Conservation (phyloP, 2,329 filamentous ascomycete genomes). For the Fusarium cyanostomum region DNA sequence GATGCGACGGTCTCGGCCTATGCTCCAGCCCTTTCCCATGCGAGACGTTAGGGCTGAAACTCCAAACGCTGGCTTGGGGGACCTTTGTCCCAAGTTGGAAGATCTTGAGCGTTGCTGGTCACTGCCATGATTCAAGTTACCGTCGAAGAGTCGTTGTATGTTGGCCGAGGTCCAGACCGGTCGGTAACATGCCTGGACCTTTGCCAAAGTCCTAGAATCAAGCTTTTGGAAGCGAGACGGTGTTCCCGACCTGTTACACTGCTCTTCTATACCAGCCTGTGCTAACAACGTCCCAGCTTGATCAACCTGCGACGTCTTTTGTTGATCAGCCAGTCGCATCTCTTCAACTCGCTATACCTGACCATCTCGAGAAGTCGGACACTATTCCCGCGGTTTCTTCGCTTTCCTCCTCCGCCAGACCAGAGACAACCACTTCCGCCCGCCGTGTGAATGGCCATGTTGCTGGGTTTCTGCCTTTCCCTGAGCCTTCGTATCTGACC, state of each 20-base stretch:
- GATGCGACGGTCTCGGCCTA: no score
- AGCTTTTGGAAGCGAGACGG: not conserved
- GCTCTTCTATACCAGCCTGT: not conserved
- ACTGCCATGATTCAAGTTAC: not conserved
- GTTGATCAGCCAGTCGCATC: not conserved
- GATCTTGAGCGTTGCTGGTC: not conserved
- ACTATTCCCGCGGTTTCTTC: not conserved
- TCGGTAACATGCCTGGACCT: no score
- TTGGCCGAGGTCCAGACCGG: not conserved
- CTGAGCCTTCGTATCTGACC: not conserved
- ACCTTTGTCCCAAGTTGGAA: not conserved
- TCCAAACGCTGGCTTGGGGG: not conserved
- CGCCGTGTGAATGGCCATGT: not conserved
- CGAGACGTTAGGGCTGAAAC: slow-evolving; percentile 9
- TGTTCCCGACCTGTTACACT: not conserved
- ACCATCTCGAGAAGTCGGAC: not conserved
- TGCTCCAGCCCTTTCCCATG: not conserved
- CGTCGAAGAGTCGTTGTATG: not conserved
- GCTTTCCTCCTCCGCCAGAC: not conserved
- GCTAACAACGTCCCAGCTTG: not conserved
- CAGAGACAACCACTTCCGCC: not conserved
- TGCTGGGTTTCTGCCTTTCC: not conserved
- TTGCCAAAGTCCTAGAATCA: not conserved
- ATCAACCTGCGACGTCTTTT: not conserved
- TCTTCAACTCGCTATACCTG: not conserved